phyloP scores from a whole-genome alignment of 1,284 basidiomycete genomes.

The Pseudozyma sp. region DNA sequence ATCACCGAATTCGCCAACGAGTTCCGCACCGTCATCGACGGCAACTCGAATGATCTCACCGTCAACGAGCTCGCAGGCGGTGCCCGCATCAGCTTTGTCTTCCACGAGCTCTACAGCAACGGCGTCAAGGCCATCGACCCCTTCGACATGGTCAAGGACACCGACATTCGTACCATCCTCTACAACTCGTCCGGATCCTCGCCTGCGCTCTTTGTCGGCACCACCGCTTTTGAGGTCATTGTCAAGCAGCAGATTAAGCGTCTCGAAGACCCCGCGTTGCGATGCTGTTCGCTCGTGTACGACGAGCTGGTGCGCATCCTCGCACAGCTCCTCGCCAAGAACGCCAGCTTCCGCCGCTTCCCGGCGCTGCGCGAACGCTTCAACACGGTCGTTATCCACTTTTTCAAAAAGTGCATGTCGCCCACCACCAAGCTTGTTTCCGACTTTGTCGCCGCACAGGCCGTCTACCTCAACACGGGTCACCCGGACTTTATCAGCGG shows the following conservation, averaged over 20 bases:
- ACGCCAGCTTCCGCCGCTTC: conserved; percentile 91
- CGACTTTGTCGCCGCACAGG: conserved; percentile 94
- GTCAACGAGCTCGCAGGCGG: conserved; percentile 99
- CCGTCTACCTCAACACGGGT: conserved; percentile 99
- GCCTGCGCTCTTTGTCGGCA: conserved; percentile 95
- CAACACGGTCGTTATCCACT: conserved; percentile 94
- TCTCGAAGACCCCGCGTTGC: conserved; percentile 88
- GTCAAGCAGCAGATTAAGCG: conserved; percentile 99
- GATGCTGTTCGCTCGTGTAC: conserved; percentile 97
- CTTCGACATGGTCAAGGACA: conserved; percentile 87
- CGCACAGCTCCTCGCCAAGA: conserved; percentile 94
- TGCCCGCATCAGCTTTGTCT: conserved; percentile 98
- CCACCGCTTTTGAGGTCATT: conserved; percentile 94
- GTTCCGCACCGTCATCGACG: conserved; percentile 98
- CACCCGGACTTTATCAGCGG: conserved; percentile 92
- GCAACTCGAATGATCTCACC: conserved; percentile 93
- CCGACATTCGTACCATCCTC: conserved; percentile 97
- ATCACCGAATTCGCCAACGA: conserved; percentile 99
- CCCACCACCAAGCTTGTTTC: conserved; percentile 96
- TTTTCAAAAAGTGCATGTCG: conserved; percentile 91
- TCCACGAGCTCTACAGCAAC: conserved; percentile 96
- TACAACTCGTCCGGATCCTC: conserved; percentile 97
- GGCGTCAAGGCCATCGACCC: conserved; percentile 91
- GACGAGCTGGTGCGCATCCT: conserved; percentile 99
- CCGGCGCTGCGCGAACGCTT: conserved; percentile 91